A percentile compares a stretch with the other conserved stretches of the same genome.
phyloP scores from a whole-genome alignment of 2,329 filamentous ascomycete genomes.

The Trichoderma endophyticum region DNA sequence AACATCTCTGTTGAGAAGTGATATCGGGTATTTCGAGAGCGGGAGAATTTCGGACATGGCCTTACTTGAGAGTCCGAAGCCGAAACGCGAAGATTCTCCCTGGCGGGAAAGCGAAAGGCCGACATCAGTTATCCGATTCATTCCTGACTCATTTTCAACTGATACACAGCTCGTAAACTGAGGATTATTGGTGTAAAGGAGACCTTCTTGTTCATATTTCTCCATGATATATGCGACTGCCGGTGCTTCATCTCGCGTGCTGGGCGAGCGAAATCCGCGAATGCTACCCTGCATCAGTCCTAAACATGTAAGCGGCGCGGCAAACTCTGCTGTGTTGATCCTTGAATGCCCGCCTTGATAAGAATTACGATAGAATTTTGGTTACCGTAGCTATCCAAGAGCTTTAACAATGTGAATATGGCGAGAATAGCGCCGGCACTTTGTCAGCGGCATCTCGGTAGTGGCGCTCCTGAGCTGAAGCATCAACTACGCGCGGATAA shows the following conservation, averaged over 20 bases:
- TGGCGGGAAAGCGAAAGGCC: background rate
- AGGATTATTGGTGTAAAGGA: fast-evolving
- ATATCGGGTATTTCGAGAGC: too few relatives aligned
- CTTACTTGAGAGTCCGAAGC: background rate
- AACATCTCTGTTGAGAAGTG: background rate
- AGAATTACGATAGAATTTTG: background rate
- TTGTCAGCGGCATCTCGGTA: background rate
- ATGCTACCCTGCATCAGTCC: background rate
- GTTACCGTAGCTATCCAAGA: background rate
- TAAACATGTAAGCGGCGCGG: background rate
- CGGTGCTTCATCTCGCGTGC: background rate
- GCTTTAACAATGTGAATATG: background rate
- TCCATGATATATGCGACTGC: background rate
- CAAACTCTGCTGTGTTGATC: background rate
- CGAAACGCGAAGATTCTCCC: background rate
- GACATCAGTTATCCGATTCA: background rate
- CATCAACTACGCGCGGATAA: too few relatives aligned
- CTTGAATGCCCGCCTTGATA: too few relatives aligned
- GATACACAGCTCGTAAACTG: background rate
- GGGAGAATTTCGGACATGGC: background rate
- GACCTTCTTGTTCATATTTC: too few relatives aligned
- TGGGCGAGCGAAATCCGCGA: background rate
- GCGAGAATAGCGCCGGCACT: background rate
- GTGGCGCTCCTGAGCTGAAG: background rate
- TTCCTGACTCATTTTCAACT: too few relatives aligned